Evolutionary conservation across 768 basidiomycete genomes (phyloP).

Genomic region (Thelephora ganbajun): DNA sequence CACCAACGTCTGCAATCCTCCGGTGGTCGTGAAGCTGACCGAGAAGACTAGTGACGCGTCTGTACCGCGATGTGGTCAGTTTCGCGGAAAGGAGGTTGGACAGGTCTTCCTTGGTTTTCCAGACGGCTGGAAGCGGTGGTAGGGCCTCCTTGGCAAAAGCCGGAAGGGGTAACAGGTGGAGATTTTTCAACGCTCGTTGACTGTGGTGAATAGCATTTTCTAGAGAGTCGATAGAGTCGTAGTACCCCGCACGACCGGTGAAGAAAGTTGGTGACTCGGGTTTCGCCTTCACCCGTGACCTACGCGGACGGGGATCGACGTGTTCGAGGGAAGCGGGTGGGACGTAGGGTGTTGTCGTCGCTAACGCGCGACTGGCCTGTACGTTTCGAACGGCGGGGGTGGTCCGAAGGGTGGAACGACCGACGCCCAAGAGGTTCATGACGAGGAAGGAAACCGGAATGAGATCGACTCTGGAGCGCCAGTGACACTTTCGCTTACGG

Average conservation of each 20-base stretch:
- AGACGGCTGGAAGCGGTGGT: constrained; percentile 45
- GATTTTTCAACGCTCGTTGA: constrained; percentile 41
- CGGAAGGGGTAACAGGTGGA: constrained; percentile 72
- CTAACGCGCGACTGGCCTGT: constrained; percentile 3
- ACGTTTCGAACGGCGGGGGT: neutral
- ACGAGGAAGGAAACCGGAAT: too few relatives aligned
- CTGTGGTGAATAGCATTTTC: constrained; percentile 47
- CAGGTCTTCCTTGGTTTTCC: constrained; percentile 56
- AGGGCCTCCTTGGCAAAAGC: constrained; percentile 46
- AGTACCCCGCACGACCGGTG: constrained; percentile 63
- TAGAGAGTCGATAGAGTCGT: constrained; percentile 55
- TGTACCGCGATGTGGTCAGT: constrained; percentile 60
- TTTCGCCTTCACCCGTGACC: constrained; percentile 9
- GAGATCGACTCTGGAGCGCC: neutral
- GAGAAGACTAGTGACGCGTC: constrained; percentile 45
- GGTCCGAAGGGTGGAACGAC: constrained; percentile 4
- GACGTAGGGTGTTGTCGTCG: constrained; percentile 14
- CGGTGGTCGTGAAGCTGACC: constrained; percentile 52
- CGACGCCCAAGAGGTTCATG: neutral
- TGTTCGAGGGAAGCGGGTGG: constrained; percentile 16
- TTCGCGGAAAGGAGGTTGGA: constrained; percentile 36
- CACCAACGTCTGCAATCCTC: constrained; percentile 44
- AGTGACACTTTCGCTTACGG: neutral
- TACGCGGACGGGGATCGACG: constrained; percentile 2
- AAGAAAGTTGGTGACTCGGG: constrained; percentile 74